Conservation (phyloP, 176 grass and related monocot genomes). For the Triticum aestivum region DNA sequence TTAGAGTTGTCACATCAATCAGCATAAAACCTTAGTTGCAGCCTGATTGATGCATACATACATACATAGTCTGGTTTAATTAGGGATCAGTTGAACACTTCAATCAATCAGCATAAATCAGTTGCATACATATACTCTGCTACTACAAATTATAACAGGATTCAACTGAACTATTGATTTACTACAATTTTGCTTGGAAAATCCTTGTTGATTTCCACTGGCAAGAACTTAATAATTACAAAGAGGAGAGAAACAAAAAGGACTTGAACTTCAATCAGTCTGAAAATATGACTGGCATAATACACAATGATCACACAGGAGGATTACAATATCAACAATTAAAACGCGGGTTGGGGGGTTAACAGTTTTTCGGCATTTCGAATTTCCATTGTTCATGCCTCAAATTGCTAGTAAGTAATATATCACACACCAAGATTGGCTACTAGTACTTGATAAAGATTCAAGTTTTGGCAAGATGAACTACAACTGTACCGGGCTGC, state of each 20-base stretch:
- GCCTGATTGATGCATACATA: background rate
- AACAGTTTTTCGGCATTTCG: background rate
- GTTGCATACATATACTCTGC: background rate
- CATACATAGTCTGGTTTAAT: background rate
- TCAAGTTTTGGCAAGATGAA: slow-evolving; percentile 31
- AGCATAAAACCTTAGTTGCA: background rate
- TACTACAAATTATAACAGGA: background rate
- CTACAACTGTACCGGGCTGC: slow-evolving; percentile 4
- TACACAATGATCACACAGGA: background rate
- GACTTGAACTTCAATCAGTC: background rate
- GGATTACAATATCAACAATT: slow-evolving; percentile 20
- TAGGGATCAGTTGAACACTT: background rate
- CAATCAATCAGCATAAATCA: background rate
- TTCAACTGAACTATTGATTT: background rate
- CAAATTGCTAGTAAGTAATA: background rate
- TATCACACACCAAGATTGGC: slow-evolving; percentile 17
- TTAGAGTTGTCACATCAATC: slow-evolving; percentile 6
- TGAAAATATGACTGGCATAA: background rate
- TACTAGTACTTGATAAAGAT: background rate
- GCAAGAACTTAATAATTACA: background rate
- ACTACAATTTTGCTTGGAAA: background rate
- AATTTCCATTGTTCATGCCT: background rate
- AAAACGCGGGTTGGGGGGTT: background rate
- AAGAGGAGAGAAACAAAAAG: background rate
- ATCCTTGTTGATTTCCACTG: background rate